Evolutionary conservation across 2,329 filamentous ascomycete genomes (phyloP).

Genomic region (Colletotrichum aenigma): DNA sequence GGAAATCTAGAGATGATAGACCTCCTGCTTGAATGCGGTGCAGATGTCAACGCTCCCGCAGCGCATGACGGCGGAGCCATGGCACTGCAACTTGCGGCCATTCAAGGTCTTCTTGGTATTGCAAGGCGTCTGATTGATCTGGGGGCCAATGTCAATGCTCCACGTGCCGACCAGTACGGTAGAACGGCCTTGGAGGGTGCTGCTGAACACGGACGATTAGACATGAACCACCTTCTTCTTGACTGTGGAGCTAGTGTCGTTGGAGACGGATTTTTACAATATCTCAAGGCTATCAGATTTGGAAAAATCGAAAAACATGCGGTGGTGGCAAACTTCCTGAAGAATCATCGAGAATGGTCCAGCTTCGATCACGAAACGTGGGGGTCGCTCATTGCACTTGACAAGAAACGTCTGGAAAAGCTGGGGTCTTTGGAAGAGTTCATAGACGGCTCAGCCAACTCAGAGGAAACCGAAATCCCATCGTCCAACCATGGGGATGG

Average conservation of each 20-base stretch:
- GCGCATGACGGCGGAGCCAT: rapidly evolving
- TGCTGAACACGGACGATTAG: rapidly evolving
- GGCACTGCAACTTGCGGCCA: background rate
- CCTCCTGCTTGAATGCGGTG: rapidly evolving
- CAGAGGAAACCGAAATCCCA: no score
- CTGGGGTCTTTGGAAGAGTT: no score
- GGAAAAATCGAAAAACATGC: rapidly evolving
- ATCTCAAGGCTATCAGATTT: background rate
- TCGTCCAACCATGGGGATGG: rapidly evolving
- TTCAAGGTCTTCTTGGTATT: rapidly evolving
- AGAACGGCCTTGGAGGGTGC: background rate
- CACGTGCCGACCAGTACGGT: rapidly evolving
- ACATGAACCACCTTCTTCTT: rapidly evolving
- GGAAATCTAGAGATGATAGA: rapidly evolving
- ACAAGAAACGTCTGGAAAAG: rapidly evolving
- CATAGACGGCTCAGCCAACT: no score
- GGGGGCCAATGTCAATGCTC: rapidly evolving
- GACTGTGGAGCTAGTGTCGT: rapidly evolving
- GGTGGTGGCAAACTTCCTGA: rapidly evolving
- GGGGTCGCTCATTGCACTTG: rapidly evolving
- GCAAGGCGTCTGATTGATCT: background rate
- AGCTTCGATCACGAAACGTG: rapidly evolving
- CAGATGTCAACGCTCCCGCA: background rate
- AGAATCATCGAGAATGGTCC: background rate
- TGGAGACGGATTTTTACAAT: rapidly evolving